phyloP scores from a whole-genome alignment of 192 early-diverging fungal genomes.

The Coemansia asiatica region DNA sequence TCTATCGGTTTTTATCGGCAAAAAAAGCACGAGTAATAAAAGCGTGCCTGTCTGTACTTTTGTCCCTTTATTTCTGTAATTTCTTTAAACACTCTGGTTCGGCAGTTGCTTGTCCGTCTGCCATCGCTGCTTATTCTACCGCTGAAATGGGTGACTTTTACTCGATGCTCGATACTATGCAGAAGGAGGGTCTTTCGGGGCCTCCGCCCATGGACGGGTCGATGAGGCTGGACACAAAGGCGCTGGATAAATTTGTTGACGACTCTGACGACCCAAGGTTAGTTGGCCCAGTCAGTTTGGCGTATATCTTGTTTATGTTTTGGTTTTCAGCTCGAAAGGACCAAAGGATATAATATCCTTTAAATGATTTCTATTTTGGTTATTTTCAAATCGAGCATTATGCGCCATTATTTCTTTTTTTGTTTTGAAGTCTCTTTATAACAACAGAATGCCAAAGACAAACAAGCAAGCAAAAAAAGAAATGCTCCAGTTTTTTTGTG shows the following conservation, averaged over 20 bases:
- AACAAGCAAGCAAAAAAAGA: neutral
- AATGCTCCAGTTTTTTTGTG: neutral
- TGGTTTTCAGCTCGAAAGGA: neutral
- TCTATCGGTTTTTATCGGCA: neutral
- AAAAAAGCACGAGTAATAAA: neutral
- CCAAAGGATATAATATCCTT: neutral
- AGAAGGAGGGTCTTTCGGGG: slow-evolving; percentile 50
- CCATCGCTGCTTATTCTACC: neutral
- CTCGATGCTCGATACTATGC: slow-evolving; percentile 52
- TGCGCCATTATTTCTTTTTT: neutral
- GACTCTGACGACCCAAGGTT: slow-evolving; percentile 55
- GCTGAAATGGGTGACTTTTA: slow-evolving; percentile 53
- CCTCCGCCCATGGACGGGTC: slow-evolving; percentile 56
- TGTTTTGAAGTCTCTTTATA: neutral
- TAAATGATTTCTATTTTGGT: neutral
- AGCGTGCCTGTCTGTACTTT: neutral
- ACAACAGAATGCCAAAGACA: neutral
- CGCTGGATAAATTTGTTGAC: slow-evolving; percentile 51
- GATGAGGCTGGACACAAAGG: slow-evolving; percentile 43
- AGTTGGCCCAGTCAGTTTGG: neutral
- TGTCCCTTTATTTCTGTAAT: too few species aligned
- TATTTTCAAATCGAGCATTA: neutral
- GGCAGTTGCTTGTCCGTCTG: neutral
- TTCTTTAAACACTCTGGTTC: too few species aligned
- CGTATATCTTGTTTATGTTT: slow-evolving; percentile 1